These are phyloP conservation scores for Musa balbisiana DNA, from an alignment of 202 grass and related monocot species.

Conservation along the genomic window DNA sequence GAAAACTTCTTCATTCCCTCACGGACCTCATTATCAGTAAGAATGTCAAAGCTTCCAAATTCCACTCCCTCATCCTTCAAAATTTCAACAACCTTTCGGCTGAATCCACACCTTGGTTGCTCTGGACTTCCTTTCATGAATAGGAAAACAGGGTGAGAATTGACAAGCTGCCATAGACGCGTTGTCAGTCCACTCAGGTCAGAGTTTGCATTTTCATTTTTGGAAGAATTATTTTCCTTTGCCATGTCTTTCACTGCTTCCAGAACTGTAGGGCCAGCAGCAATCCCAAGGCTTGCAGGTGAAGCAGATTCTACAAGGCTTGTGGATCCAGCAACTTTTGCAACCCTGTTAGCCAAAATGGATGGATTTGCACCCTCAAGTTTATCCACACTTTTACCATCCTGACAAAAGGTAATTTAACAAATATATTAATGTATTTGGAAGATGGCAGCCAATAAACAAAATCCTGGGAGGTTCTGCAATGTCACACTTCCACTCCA, in stretches of 20 bases:
- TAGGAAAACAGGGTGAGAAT: constrained; percentile 64
- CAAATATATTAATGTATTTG: not conserved
- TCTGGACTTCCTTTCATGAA: constrained; percentile 93
- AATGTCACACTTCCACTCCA: not conserved
- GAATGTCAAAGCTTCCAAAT: constrained; percentile 86
- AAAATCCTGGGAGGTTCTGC: not conserved
- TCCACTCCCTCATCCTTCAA: constrained; percentile 72
- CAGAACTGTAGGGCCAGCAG: constrained; percentile 13
- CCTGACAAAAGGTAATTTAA: constrained; percentile 8
- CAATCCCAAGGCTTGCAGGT: constrained; percentile 6
- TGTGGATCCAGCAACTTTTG: constrained; percentile 6
- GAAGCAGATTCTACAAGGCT: constrained; percentile 12
- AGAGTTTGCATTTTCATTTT: not conserved
- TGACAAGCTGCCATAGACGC: constrained; percentile 59
- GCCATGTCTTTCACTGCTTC: not conserved
- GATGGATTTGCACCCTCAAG: constrained; percentile 20
- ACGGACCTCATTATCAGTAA: constrained; percentile 69
- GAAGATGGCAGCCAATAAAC: not conserved
- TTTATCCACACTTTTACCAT: not conserved
- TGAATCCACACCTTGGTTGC: constrained; percentile 90
- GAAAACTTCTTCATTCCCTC: constrained; percentile 91
- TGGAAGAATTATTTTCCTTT: not conserved
- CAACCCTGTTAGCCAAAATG: constrained; percentile 10
- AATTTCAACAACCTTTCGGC: constrained; percentile 68
- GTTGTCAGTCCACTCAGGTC: constrained; percentile 28